These are phyloP conservation scores for Glutinoglossum americanum DNA, from an alignment of 495 filamentous ascomycete genomes.

Conservation along the genomic window DNA sequence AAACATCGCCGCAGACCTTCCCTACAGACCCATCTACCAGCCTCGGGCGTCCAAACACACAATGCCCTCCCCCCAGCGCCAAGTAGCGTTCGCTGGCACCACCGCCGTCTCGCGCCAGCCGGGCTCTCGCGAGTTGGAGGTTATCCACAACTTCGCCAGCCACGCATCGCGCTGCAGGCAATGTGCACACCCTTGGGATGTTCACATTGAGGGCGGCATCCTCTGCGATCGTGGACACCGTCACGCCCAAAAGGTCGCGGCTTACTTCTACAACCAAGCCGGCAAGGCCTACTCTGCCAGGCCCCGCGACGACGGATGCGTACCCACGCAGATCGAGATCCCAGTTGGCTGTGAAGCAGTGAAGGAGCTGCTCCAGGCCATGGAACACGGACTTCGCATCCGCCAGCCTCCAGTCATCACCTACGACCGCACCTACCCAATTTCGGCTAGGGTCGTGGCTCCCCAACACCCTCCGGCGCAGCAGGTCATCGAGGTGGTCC, in stretches of 20 bases:
- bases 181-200: slow-evolving; percentile 21
- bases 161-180: slow-evolving; percentile 22
- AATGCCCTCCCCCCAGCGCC: slow-evolving; percentile 5
- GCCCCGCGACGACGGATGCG: slow-evolving; percentile 22
- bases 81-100: slow-evolving; percentile 1
- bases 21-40: neutral
- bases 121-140: slow-evolving; percentile 22
- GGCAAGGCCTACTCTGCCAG: slow-evolving; percentile 26
- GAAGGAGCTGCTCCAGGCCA: slow-evolving; percentile 24
- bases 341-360: slow-evolving; percentile 20
- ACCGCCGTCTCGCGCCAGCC: slow-evolving; percentile 18
- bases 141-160: slow-evolving; percentile 19
- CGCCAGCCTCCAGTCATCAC: slow-evolving; percentile 16
- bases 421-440: slow-evolving; percentile 23
- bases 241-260: slow-evolving; percentile 24
- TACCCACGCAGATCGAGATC: slow-evolving; percentile 25
- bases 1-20: neutral
- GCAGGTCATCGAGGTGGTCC: neutral
- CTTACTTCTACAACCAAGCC: slow-evolving; percentile 27
- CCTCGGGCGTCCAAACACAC: neutral
- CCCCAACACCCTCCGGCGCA: neutral
- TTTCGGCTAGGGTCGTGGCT: slow-evolving; percentile 16
- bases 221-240: slow-evolving; percentile 29
- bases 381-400: slow-evolving; percentile 25
- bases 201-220: slow-evolving; percentile 15